A percentile compares a stretch with the other conserved stretches of the same genome.
Conservation (phyloP, 257 asterid genomes). For the Dorcoceras hygrometricum region DNA sequence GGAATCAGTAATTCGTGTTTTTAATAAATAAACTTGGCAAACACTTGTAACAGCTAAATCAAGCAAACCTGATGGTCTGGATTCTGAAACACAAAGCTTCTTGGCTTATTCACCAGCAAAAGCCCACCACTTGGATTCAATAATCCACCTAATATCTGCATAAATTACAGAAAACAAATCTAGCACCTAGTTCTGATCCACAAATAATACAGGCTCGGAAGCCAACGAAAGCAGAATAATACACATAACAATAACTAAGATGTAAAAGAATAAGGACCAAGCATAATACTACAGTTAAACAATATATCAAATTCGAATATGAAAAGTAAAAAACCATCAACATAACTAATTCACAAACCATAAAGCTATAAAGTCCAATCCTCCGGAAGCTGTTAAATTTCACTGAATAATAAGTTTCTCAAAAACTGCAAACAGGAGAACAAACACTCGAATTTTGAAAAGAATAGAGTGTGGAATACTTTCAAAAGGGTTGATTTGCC, state of each 20-base stretch:
- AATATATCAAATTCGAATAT: background rate
- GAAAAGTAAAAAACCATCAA: background rate
- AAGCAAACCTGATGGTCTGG: conserved; percentile 88
- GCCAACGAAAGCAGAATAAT: background rate
- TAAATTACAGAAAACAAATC: conserved; percentile 6
- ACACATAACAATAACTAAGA: background rate
- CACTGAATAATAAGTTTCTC: background rate
- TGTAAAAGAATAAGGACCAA: background rate
- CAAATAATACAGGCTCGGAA: background rate
- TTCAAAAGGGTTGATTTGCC: conserved; percentile 95
- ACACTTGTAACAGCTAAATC: background rate
- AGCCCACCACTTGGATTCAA: conserved; percentile 67
- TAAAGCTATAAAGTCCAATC: background rate
- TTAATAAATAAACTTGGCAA: background rate
- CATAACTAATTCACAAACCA: conserved; percentile 2
- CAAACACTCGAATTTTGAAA: background rate
- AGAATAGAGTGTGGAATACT: conserved; percentile 25
- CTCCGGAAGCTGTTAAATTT: background rate
- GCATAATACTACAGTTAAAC: background rate
- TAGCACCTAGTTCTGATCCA: background rate
- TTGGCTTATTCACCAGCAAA: conserved; percentile 66
- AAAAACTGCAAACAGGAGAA: no score
- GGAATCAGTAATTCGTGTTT: background rate
- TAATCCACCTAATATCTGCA: conserved; percentile 87
- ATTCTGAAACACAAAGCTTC: conserved; percentile 93